These are phyloP conservation scores for Anastatica hierochuntica DNA, from an alignment of 345 rosid genomes.

Conservation along the genomic window DNA sequence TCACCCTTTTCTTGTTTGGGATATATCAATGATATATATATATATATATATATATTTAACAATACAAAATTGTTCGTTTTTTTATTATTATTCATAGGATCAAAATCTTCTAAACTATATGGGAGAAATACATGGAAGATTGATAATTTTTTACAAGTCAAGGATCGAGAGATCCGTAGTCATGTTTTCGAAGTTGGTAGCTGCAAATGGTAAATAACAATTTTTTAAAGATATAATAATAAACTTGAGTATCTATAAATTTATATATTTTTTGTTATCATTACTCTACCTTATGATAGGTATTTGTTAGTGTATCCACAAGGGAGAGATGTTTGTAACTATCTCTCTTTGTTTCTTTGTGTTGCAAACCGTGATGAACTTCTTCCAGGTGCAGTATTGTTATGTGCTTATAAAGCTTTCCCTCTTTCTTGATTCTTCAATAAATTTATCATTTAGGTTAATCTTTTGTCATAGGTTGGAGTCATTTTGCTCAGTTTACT, in stretches of 20 bases:
- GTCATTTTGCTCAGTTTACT: constrained; percentile 94
- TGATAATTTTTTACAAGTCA: constrained; percentile 73
- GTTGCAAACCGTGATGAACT: constrained; percentile 89
- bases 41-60: too few relatives aligned
- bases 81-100: constrained; percentile 36
- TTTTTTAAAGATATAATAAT: neutral
- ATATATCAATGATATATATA: too few relatives aligned
- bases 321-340: constrained; percentile 85
- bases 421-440: too few relatives aligned
- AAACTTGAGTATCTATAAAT: neutral
- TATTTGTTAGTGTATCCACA: constrained; percentile 84
- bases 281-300: constrained; percentile 40
- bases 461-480: constrained; percentile 56
- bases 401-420: too few relatives aligned
- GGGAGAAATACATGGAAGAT: constrained; percentile 89
- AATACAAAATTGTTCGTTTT: too few relatives aligned
- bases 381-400: constrained; percentile 67
- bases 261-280: neutral
- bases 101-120: constrained; percentile 62
- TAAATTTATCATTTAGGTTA: neutral
- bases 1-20: neutral
- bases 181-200: constrained; percentile 79
- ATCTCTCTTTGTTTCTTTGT: constrained; percentile 86
- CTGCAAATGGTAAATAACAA: constrained; percentile 64
- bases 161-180: constrained; percentile 74